These are phyloP conservation scores for Fusarium metavorans DNA, from an alignment of 2,329 filamentous ascomycete species.

Conservation along the genomic window DNA sequence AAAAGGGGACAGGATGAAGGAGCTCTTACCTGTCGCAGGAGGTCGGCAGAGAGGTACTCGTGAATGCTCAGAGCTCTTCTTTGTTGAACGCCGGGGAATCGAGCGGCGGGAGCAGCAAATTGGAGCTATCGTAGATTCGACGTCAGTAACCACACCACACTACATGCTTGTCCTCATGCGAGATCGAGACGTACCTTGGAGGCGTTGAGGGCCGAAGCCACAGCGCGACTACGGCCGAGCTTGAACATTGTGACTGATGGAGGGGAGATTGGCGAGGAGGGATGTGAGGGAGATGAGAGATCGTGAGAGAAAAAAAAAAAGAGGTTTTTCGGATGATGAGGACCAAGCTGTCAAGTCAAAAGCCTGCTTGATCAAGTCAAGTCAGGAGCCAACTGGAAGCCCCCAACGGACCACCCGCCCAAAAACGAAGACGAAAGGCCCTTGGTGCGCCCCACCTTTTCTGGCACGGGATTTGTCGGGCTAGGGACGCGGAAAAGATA, in stretches of 20 bases:
- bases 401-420: slow-evolving; percentile 26
- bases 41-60: slow-evolving; percentile 95
- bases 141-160: slow-evolving; percentile 21
- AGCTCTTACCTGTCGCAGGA: slow-evolving; percentile 77
- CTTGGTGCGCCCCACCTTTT: slow-evolving; percentile 20
- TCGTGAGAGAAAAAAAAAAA: slow-evolving; percentile 23
- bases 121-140: slow-evolving; percentile 39
- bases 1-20: slow-evolving; percentile 13
- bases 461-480: slow-evolving; percentile 47
- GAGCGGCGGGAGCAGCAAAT: slow-evolving; percentile 60
- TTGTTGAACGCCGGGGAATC: slow-evolving; percentile 80
- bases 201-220: slow-evolving; percentile 83
- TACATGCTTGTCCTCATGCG: slow-evolving; percentile 8
- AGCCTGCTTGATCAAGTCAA: slow-evolving; percentile 29
- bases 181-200: slow-evolving; percentile 71
- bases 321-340: slow-evolving; percentile 41
- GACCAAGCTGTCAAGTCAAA: slow-evolving; percentile 29
- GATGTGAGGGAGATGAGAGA: slow-evolving; percentile 21
- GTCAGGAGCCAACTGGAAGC: slow-evolving; percentile 32
- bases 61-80: slow-evolving; percentile 93
- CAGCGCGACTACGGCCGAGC: slow-evolving; percentile 82
- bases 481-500: slow-evolving; percentile 34
- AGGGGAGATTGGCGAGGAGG: slow-evolving; percentile 1
- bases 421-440: slow-evolving; percentile 9
- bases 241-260: slow-evolving; percentile 77